A percentile compares a stretch with the other conserved stretches of the same genome.
These are phyloP conservation scores for Podila epigama DNA, from an alignment of 192 early-diverging fungal species.

Conservation along the genomic window DNA sequence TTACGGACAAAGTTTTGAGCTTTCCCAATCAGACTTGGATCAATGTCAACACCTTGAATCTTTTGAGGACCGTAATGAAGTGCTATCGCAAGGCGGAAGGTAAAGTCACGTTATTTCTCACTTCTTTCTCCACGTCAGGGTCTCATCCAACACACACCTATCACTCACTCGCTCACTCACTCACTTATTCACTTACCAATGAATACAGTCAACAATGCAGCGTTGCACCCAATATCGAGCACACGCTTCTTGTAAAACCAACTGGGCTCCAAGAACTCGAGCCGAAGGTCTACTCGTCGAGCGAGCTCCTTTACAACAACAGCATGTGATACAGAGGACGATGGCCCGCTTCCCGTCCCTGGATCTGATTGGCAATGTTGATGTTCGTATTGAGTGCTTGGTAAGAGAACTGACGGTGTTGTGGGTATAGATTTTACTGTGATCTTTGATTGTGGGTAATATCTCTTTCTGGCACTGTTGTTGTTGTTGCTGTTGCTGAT, in stretches of 20 bases:
- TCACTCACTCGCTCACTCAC: no score
- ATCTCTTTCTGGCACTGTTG: background rate
- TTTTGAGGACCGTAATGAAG: constrained; percentile 54
- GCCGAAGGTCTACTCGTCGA: constrained; percentile 60
- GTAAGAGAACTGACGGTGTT: background rate
- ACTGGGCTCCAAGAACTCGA: constrained; percentile 56
- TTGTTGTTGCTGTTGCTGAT: background rate
- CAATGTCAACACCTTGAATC: constrained; percentile 81
- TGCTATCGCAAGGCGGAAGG: constrained; percentile 47
- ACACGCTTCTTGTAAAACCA: constrained; percentile 65
- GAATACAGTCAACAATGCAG: constrained; percentile 65
- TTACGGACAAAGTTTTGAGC: constrained; percentile 57
- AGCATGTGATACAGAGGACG: background rate
- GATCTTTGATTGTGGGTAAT: background rate
- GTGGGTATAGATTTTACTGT: background rate
- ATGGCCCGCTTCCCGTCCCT: no score
- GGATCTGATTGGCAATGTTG: no score
- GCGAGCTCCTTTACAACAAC: constrained; percentile 23
- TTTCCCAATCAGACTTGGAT: constrained; percentile 65
- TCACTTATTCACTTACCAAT: constrained; percentile 62
- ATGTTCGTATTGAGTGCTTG: background rate
- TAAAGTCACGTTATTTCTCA: no score
- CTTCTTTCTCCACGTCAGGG: no score
- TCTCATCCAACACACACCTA: no score
- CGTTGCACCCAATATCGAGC: constrained; percentile 85